Evolutionary conservation across 257 asterid species (phyloP), one percentile per base, ranked within the genome.

Genomic region (Orobanche coerulescens): DNA sequence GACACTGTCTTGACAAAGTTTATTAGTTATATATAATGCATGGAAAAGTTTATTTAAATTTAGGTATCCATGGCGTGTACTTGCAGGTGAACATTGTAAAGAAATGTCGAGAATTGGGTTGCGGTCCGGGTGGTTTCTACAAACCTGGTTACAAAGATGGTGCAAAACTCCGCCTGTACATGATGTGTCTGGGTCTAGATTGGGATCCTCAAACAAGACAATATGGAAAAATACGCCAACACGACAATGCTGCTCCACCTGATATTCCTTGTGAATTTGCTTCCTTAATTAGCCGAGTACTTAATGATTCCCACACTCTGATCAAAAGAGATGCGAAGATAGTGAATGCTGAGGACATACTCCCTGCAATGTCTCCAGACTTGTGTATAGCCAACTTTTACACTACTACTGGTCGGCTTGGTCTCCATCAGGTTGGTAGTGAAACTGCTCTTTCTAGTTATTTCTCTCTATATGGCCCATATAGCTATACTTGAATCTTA

Each of bases 171-270:
- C 73, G 76, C 2, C 76, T 86, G 8, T 69, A 72, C 61, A 83
- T 86, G 95, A 86, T 83, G 95, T 86, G 92, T 51, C 79, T 86
- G 7, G 95, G 95, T 66, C 74, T 64, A 2, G 91, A 83, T 64
- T 86, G 95, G 92, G 59, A 83, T 67, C 85, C 89, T 31, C 85
- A 77, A 62, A 79, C 95, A 10, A 77, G 48, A 72, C 36, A 31
- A 26, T 83, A 83, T 37, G 74, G 71, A 23, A 36, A 60, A 15
- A 77, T 0, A 46, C 84, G 88, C 18, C 58, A 5, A 6, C 74
- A 75, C 55, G 95, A 86, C 51, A 44, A 68, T 40, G 71, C 69
- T 34, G 34, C 28, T 7, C 77, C 95, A 9, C 87, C 85, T 53
- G 26, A 18, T 11, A 71, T 86, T 40, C 92, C 95, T 61, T 1